Conservation (phyloP, 345 rosid species). For the Clausena lansium region DNA sequence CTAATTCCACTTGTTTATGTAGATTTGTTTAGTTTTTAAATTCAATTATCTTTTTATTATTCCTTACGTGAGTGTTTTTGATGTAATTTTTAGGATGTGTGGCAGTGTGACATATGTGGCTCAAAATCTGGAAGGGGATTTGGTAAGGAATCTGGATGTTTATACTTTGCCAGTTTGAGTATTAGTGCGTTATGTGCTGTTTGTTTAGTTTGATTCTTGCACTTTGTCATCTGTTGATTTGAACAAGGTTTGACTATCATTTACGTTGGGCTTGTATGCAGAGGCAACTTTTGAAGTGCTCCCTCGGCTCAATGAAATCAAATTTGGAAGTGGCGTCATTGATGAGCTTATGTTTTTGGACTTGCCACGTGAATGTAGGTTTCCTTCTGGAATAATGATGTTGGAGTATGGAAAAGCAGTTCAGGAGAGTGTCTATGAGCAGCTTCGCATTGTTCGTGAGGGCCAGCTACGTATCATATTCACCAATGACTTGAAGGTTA, state of each 20-base stretch:
- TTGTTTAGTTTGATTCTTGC: neutral
- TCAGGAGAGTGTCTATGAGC: conserved; percentile 95
- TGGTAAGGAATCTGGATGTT: conserved; percentile 55
- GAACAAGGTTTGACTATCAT: neutral
- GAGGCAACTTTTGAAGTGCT: conserved; percentile 97
- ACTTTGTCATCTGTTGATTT: neutral
- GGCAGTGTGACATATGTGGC: conserved; percentile 96
- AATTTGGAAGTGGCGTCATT: conserved; percentile 91
- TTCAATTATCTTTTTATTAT: neutral
- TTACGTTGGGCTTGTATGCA: conserved; percentile 33
- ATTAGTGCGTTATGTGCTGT: neutral
- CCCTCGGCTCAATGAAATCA: conserved; percentile 93
- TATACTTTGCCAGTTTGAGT: neutral
- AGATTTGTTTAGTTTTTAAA: neutral
- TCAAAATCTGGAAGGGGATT: conserved; percentile 97
- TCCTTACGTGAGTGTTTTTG: neutral
- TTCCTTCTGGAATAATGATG: conserved; percentile 72
- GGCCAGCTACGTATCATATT: conserved; percentile 92
- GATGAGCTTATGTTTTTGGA: conserved; percentile 93
- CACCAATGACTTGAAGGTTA: conserved; percentile 87
- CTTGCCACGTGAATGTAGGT: conserved; percentile 80
- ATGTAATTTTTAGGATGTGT: conserved; percentile 65
- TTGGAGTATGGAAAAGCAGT: conserved; percentile 91
- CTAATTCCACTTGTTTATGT: neutral
- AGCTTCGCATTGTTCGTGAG: conserved; percentile 96